A percentile compares a stretch with the other conserved stretches of the same genome.
Evolutionary conservation across 2,329 filamentous ascomycete species (phyloP).

Genomic region (Colletotrichum chrysophilum): DNA sequence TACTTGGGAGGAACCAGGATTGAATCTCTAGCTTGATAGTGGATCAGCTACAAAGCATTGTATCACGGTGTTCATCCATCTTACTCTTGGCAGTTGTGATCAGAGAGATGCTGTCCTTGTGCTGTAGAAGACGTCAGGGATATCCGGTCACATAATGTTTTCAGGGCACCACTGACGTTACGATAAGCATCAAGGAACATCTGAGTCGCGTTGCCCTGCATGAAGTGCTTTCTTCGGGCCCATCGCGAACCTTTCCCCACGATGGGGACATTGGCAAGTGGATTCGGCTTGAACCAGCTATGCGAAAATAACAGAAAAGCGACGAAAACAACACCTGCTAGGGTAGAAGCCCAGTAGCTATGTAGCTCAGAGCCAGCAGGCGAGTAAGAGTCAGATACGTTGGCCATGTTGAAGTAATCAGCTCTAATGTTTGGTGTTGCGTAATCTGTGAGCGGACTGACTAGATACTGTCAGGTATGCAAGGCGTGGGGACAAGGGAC

Average conservation of each 20-base stretch:
- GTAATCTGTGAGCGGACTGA: neutral
- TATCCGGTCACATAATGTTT: rapidly evolving
- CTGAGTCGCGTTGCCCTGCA: neutral
- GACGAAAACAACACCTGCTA: neutral
- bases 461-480: neutral
- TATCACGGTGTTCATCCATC: no score
- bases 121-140: neutral
- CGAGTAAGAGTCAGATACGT: neutral
- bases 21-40: neutral
- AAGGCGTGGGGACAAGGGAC: neutral
- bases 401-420: neutral
- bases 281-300: neutral
- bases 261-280: neutral
- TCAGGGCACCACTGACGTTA: neutral
- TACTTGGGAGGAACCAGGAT: neutral
- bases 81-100: neutral
- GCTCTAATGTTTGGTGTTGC: neutral
- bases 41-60: no score
- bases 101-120: neutral
- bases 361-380: neutral
- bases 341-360: neutral
- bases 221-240: neutral
- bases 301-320: neutral
- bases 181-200: neutral
- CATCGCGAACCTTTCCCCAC: neutral